These are phyloP conservation scores for Trichoderma erinaceum DNA, from an alignment of 495 filamentous ascomycete species.

Conservation along the genomic window DNA sequence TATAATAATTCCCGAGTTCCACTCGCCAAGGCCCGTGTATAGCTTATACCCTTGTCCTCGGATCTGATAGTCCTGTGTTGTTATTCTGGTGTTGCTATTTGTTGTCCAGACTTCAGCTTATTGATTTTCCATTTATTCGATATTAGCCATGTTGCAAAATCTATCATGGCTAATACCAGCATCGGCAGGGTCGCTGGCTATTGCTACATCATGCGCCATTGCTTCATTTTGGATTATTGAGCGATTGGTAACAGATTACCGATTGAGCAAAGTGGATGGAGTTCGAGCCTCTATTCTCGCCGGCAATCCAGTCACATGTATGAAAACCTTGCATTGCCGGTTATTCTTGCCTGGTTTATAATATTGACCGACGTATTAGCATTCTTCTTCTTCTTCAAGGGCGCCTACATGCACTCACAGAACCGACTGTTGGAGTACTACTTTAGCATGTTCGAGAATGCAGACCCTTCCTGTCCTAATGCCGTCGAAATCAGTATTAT, in stretches of 20 bases:
- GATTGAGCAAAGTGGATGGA: slow-evolving; percentile 21
- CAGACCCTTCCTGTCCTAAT: slow-evolving; percentile 33
- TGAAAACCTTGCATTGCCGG: not conserved
- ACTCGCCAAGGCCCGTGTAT: not conserved
- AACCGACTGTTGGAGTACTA: slow-evolving; percentile 32
- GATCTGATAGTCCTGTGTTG: not conserved
- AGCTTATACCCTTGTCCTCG: no score
- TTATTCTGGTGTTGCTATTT: not conserved
- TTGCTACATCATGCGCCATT: not conserved
- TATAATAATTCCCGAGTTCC: not conserved
- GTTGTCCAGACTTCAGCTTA: not conserved
- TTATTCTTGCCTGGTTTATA: not conserved
- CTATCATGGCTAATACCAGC: not conserved
- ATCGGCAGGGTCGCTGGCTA: not conserved
- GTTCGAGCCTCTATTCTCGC: slow-evolving; percentile 23
- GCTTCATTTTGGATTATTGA: not conserved
- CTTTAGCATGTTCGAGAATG: slow-evolving; percentile 25
- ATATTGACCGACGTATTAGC: slow-evolving; percentile 15
- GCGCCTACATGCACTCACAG: slow-evolving; percentile 24
- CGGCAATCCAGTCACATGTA: slow-evolving; percentile 24
- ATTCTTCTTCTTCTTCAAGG: slow-evolving; percentile 20
- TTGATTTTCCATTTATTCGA: not conserved
- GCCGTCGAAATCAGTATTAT: slow-evolving; percentile 31
- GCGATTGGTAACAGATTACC: slow-evolving; percentile 18
- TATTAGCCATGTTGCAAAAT: not conserved